Percentiles rank a stretch among this genome's conserved stretches.
Conservation (phyloP, 2,329 filamentous ascomycete genomes). For the Ampelomyces quisqualis region DNA sequence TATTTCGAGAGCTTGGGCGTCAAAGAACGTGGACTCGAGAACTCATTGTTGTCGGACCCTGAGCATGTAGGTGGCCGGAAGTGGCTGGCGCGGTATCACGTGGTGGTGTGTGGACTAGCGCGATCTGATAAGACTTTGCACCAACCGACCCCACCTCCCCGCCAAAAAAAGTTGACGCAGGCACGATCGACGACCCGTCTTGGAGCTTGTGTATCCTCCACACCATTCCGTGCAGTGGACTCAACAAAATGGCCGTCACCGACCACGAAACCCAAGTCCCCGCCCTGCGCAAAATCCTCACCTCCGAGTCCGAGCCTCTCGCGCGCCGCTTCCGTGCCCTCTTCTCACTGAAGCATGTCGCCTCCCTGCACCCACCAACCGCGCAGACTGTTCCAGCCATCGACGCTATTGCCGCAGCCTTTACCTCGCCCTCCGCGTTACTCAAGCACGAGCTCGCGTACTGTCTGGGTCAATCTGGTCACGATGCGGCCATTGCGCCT, state of each 20-base stretch:
- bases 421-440: conserved; percentile 80
- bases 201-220: background rate
- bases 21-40: conserved; percentile 16
- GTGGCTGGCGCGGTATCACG: conserved; percentile 3
- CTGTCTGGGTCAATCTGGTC: conserved; percentile 88
- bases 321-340: conserved; percentile 91
- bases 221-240: background rate
- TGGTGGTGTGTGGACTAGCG: background rate
- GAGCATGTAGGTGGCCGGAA: conserved; percentile 12
- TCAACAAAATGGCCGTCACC: conserved; percentile 28
- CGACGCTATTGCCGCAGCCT: conserved; percentile 82
- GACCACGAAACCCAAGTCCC: conserved; percentile 53
- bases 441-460: conserved; percentile 97
- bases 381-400: conserved; percentile 63
- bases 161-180: conserved; percentile 32
- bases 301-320: conserved; percentile 77
- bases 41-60: conserved; percentile 22
- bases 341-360: conserved; percentile 95
- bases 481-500: conserved; percentile 70
- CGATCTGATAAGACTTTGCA: conserved; percentile 37
- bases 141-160: conserved; percentile 24
- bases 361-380: conserved; percentile 62
- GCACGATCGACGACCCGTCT: conserved; percentile 11
- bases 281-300: conserved; percentile 72
- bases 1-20: conserved; percentile 6